These are phyloP conservation scores for Gleditsia sinensis DNA, from an alignment of 306 rosid species.

Conservation along the genomic window DNA sequence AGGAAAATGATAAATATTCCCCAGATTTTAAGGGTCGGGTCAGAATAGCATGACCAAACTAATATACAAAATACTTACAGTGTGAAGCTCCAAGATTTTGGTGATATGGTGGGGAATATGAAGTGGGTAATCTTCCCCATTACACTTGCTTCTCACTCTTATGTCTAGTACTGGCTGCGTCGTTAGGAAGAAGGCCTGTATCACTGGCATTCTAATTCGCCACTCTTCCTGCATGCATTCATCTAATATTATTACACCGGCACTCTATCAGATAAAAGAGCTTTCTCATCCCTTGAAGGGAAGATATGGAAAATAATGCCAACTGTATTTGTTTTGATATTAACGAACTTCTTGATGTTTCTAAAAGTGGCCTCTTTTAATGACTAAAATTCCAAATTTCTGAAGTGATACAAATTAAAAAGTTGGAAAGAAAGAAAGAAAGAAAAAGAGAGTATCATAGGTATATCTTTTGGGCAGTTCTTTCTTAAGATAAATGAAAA, in stretches of 20 bases:
- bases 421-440: neutral
- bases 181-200: slow-evolving; percentile 23
- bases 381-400: neutral
- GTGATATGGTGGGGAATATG: slow-evolving; percentile 34
- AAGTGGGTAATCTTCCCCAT: slow-evolving; percentile 31
- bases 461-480: neutral
- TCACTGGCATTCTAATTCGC: slow-evolving; percentile 31
- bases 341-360: neutral
- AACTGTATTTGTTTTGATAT: too few relatives aligned
- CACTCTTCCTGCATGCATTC: slow-evolving; percentile 39
- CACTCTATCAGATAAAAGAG: too few relatives aligned
- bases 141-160: slow-evolving; percentile 29
- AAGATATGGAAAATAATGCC: too few relatives aligned
- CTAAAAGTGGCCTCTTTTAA: too few relatives aligned
- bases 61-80: slow-evolving; percentile 14
- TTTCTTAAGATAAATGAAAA: too few relatives aligned
- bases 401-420: too few relatives aligned
- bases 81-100: slow-evolving; percentile 21
- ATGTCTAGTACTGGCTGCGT: slow-evolving; percentile 34
- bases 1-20: neutral
- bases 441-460: neutral
- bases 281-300: neutral
- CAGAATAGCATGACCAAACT: slow-evolving; percentile 4
- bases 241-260: too few relatives aligned
- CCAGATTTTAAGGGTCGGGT: neutral